Evolutionary conservation across 106 monocot species (phyloP).

Genomic region (Allium cepa): DNA sequence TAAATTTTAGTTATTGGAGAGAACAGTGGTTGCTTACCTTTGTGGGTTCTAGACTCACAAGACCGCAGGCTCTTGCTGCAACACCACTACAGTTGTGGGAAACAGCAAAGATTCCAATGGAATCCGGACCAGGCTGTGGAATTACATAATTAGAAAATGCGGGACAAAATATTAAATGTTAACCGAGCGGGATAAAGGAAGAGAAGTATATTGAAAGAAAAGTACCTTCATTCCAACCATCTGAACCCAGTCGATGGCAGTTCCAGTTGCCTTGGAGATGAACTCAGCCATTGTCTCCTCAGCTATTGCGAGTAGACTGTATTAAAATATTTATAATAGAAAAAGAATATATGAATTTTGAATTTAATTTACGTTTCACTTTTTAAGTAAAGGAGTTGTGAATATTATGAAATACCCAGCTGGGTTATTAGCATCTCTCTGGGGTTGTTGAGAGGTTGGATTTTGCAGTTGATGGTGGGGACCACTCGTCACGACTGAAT

Average conservation of each 20-base stretch:
- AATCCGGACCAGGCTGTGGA: conserved; percentile 99
- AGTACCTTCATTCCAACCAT: conserved; percentile 88
- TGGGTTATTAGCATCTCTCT: conserved; percentile 80
- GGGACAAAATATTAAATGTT: too few relatives aligned
- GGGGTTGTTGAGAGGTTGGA: conserved; percentile 71
- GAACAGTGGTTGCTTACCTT: conserved; percentile 40
- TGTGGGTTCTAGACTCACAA: conserved; percentile 96
- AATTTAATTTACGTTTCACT: background rate
- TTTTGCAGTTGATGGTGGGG: conserved; percentile 71
- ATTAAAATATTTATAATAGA: background rate
- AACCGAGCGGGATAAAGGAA: too few relatives aligned
- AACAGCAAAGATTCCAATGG: conserved; percentile 99
- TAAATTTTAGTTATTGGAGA: background rate
- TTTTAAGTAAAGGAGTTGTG: background rate
- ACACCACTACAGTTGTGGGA: conserved; percentile 94
- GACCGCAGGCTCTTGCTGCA: conserved; percentile 97
- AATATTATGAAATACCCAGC: conserved; percentile 50
- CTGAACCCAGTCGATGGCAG: conserved; percentile 84
- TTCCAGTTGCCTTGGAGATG: conserved; percentile 76
- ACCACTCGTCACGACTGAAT: conserved; percentile 86
- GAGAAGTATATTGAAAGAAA: too few relatives aligned
- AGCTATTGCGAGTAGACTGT: conserved; percentile 73
- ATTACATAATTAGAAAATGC: too few relatives aligned
- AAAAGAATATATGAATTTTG: background rate
- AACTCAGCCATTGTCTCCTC: conserved; percentile 85